These are phyloP conservation scores for Aureobasidium sp. DNA, from an alignment of 2,329 filamentous ascomycete species.

Conservation along the genomic window DNA sequence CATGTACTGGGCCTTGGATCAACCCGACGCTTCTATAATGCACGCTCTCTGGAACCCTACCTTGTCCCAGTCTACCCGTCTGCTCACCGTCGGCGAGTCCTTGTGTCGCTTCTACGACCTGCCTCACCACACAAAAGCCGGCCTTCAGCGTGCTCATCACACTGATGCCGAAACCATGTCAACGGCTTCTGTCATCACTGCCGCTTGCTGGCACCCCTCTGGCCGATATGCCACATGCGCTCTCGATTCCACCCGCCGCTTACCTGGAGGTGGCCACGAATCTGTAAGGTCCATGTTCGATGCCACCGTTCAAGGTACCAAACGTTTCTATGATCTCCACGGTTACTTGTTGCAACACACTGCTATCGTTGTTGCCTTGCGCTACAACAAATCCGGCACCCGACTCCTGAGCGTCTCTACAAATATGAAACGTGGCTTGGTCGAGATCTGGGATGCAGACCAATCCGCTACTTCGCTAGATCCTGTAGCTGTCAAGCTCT, in stretches of 20 bases:
- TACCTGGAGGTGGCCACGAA: conserved; percentile 19
- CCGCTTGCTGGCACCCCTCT: conserved; percentile 30
- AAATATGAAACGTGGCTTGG: conserved; percentile 26
- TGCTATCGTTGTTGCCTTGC: conserved; percentile 25
- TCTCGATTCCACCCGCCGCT: conserved; percentile 20
- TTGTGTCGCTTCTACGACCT: conserved; percentile 31
- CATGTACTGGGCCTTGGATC: conserved; percentile 29
- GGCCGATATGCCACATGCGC: conserved; percentile 28
- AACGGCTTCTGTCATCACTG: conserved; percentile 26
- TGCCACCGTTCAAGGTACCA: conserved; percentile 6
- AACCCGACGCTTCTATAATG: conserved; percentile 25
- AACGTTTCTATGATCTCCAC: conserved; percentile 15
- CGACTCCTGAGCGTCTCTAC: conserved; percentile 27
- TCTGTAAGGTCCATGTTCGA: conserved; percentile 25
- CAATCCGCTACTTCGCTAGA: conserved; percentile 20
- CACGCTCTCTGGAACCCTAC: conserved; percentile 28
- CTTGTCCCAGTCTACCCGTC: conserved; percentile 20
- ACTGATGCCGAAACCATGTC: conserved; percentile 26
- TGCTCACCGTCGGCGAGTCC: conserved; percentile 30
- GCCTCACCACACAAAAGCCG: conserved; percentile 17
- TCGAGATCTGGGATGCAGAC: conserved; percentile 26
- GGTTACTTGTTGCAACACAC: conserved; percentile 23
- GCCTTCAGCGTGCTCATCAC: conserved; percentile 12
- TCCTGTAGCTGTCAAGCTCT: conserved; percentile 35
- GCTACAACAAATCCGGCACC: conserved; percentile 27